These are phyloP conservation scores for Tremellales sp. DNA, from an alignment of 1,284 basidiomycete species.

Conservation along the genomic window DNA sequence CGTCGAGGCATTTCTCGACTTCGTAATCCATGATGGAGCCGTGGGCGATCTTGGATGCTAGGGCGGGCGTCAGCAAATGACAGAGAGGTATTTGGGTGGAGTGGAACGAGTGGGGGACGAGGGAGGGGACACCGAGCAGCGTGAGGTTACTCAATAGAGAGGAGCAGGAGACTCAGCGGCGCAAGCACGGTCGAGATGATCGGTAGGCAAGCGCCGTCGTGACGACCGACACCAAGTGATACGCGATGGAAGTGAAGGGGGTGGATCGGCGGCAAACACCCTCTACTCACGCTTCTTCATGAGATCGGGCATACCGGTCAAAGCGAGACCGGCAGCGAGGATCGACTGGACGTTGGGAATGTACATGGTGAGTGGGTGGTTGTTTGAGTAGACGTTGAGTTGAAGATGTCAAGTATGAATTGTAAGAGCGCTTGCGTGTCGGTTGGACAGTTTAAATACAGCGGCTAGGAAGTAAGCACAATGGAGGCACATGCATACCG, in stretches of 20 bases:
- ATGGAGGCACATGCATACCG: too few relatives aligned
- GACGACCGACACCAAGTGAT: background rate
- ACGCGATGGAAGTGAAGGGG: background rate
- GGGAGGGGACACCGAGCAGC: too few relatives aligned
- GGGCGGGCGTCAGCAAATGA: background rate
- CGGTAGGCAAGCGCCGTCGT: too few relatives aligned
- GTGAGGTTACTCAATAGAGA: too few relatives aligned
- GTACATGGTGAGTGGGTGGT: constrained; percentile 29
- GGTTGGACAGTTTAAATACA: too few relatives aligned
- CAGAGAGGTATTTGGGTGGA: background rate
- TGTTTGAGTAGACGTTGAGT: background rate
- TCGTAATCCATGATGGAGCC: constrained; percentile 43
- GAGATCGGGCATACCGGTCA: constrained; percentile 14
- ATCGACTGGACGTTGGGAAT: constrained; percentile 38
- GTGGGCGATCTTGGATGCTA: constrained; percentile 22
- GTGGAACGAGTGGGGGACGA: background rate
- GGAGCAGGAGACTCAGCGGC: too few relatives aligned
- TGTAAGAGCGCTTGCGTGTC: too few relatives aligned
- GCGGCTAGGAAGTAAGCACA: too few relatives aligned
- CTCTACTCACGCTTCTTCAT: constrained; percentile 32
- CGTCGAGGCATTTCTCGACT: constrained; percentile 44
- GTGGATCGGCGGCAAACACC: too few relatives aligned
- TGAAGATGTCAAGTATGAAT: too few relatives aligned
- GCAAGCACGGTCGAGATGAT: too few relatives aligned
- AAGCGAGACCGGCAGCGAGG: constrained; percentile 33